These are phyloP conservation scores for Aspergillus bombycis DNA, from an alignment of 2,329 filamentous ascomycete species.

Conservation along the genomic window DNA sequence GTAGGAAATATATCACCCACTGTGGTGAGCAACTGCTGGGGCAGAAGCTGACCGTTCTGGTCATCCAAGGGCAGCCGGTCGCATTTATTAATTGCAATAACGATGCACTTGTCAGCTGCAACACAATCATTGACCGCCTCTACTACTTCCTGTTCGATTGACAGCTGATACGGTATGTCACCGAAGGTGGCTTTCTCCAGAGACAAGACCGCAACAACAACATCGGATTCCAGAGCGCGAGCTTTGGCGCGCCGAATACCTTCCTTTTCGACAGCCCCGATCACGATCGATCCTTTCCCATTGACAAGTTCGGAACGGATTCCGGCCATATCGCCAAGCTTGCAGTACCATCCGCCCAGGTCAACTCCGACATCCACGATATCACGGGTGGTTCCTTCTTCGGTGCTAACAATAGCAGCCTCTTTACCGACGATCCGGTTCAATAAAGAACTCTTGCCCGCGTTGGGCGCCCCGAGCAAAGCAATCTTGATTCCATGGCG, in stretches of 20 bases:
- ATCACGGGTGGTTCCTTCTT: slow-evolving; percentile 92
- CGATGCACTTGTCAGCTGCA: slow-evolving; percentile 54
- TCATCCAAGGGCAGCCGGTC: slow-evolving; percentile 48
- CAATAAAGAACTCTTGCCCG: slow-evolving; percentile 90
- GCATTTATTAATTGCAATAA: slow-evolving; percentile 65
- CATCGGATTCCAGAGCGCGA: slow-evolving; percentile 79
- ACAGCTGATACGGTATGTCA: slow-evolving; percentile 30
- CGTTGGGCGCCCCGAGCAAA: slow-evolving; percentile 88
- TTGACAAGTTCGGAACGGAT: slow-evolving; percentile 59
- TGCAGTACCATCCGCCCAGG: slow-evolving; percentile 84
- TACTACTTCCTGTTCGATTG: slow-evolving; percentile 60
- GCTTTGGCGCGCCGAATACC: slow-evolving; percentile 85
- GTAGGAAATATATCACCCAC: slow-evolving; percentile 47
- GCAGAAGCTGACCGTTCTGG: slow-evolving; percentile 19
- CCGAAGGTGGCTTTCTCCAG: slow-evolving; percentile 57
- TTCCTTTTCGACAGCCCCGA: slow-evolving; percentile 82
- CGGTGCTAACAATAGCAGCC: slow-evolving; percentile 89
- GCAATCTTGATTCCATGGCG: slow-evolving; percentile 84
- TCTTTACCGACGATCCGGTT: slow-evolving; percentile 89
- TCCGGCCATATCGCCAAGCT: slow-evolving; percentile 94
- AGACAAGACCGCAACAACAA: slow-evolving; percentile 80
- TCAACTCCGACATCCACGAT: slow-evolving; percentile 91
- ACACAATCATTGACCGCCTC: slow-evolving; percentile 57
- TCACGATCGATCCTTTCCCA: slow-evolving; percentile 30
- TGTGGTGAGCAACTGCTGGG: slow-evolving; percentile 36